Conservation (phyloP, 805 yeast genomes). For the Yamadazyma endophytica region DNA sequence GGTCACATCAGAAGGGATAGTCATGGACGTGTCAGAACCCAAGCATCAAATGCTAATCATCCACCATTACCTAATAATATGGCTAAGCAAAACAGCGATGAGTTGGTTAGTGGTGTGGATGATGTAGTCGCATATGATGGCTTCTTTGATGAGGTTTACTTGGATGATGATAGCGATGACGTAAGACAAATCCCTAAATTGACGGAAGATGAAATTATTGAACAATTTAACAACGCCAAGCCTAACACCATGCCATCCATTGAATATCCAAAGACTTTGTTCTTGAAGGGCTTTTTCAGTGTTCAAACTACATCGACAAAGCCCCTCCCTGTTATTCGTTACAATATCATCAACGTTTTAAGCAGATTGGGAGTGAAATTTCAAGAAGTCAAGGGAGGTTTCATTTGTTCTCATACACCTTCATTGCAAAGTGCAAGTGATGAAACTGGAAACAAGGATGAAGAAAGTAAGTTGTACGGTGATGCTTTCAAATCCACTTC, state of each 20-base stretch:
- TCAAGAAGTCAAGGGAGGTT: slow-evolving; percentile 92
- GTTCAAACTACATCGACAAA: slow-evolving; percentile 94
- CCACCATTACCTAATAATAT: slow-evolving; percentile 45
- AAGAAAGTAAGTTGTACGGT: slow-evolving; percentile 33
- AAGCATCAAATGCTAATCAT: slow-evolving; percentile 14
- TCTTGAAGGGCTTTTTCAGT: slow-evolving; percentile 88
- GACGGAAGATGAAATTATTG: slow-evolving; percentile 38
- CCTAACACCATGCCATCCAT: slow-evolving; percentile 88
- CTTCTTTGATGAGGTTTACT: slow-evolving; percentile 55
- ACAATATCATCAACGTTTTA: slow-evolving; percentile 75
- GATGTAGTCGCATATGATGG: slow-evolving; percentile 31
- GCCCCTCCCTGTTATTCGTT: slow-evolving; percentile 82
- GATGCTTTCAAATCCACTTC: slow-evolving; percentile 38
- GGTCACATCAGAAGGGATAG: slow-evolving; percentile 66
- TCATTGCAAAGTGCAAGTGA: slow-evolving; percentile 30
- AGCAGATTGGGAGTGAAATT: slow-evolving; percentile 73
- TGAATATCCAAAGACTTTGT: slow-evolving; percentile 86
- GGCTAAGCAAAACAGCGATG: slow-evolving; percentile 44
- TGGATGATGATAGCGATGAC: slow-evolving; percentile 33
- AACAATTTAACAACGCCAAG: slow-evolving; percentile 49
- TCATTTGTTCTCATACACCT: slow-evolving; percentile 71
- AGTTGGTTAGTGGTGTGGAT: slow-evolving; percentile 28
- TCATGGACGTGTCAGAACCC: slow-evolving; percentile 11
- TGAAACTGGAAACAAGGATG: slow-evolving; percentile 16
- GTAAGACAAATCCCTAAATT: slow-evolving; percentile 31